Base-by-base conservation (phyloP, 169 alveolate species). In the Eimeria maxima region DNA sequence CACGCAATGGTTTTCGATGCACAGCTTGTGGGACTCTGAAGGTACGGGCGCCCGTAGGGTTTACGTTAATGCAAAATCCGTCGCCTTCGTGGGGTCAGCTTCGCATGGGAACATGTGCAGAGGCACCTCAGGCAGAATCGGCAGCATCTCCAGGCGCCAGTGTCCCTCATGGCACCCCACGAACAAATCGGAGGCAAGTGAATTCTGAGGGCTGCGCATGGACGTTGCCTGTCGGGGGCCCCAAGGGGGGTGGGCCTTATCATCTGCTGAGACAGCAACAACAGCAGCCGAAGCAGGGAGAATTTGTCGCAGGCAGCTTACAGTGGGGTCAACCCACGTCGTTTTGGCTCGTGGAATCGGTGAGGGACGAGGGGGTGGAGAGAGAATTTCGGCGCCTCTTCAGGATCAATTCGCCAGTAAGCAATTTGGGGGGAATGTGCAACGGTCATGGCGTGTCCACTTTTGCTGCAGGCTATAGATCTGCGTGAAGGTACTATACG, bases 301-400 rank as follows among this genome's bases (percentile, higher is more conserved):
- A 84, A 60, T 44, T 84, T 20, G 78, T 84, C 29, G 93, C 93
- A 20, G 93, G 93, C 33, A 53, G 93, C 74, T 29, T 84, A 29
- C 93, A 84, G 60, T 84, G 93, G 93, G 76, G 93, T 14, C 93
- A 84, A 20, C 93, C 93, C 78, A 84, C 93, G 80, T 84, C 93
- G 57, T 84, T 84, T 84, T 84, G 93, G 93, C 80, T 84, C 33
- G 78, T 84, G 20, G 93, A 84, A 27, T 84, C 93, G 93, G 93
- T 33, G 78, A 84, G 45, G 93, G 93, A 84, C 11, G 93, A 84
- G 44, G 93, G 80, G 60, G 93, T 84, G 47, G 93, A 84, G 78
- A 84, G 93, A n/a, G 93, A 84, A 33, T 53, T 84, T 84, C 24
- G 93, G 60, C 74, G 93, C 45, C 74, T 84, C 47, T 84, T 84